Evolutionary conservation across 176 grass and related monocot genomes (phyloP).

Genomic region (Phoenix roebelenii): DNA sequence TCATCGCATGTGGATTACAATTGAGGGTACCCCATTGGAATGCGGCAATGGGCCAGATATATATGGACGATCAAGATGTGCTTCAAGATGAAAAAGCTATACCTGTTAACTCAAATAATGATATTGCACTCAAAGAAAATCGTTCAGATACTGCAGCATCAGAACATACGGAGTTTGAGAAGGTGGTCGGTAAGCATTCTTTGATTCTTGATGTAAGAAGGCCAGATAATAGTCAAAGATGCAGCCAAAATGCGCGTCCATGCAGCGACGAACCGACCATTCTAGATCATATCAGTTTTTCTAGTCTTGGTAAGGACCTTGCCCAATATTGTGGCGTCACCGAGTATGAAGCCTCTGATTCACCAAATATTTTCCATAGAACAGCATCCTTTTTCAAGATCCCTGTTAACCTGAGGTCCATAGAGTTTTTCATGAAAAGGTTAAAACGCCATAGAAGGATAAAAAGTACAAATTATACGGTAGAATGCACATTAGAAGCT

Average conservation of each 20-base stretch:
- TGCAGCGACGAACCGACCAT: slow-evolving; percentile 10
- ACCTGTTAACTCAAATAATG: slow-evolving; percentile 27
- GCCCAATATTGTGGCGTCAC: background rate
- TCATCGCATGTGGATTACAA: no score
- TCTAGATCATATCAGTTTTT: slow-evolving; percentile 1
- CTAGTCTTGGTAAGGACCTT: slow-evolving; percentile 14
- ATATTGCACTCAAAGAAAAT: slow-evolving; percentile 20
- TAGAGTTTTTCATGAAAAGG: slow-evolving; percentile 53
- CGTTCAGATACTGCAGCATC: slow-evolving; percentile 6
- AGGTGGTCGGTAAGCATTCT: slow-evolving; percentile 18
- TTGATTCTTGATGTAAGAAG: slow-evolving; percentile 31
- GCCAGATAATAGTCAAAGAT: slow-evolving; percentile 22
- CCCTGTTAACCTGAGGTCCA: slow-evolving; percentile 44
- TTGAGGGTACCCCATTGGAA: no score
- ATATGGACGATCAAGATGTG: slow-evolving; percentile 34
- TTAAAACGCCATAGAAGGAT: slow-evolving; percentile 57
- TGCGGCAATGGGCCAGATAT: slow-evolving; percentile 23
- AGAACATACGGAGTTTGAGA: slow-evolving; percentile 10
- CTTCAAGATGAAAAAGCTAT: background rate
- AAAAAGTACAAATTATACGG: slow-evolving; percentile 45
- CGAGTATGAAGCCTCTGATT: slow-evolving; percentile 14
- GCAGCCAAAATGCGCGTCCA: slow-evolving; percentile 13
- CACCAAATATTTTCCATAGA: slow-evolving; percentile 1
- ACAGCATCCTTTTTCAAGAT: background rate
- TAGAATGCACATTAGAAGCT: slow-evolving; percentile 9